Evolutionary conservation across 345 rosid species (phyloP).

Genomic region (Hevea brasiliensis): DNA sequence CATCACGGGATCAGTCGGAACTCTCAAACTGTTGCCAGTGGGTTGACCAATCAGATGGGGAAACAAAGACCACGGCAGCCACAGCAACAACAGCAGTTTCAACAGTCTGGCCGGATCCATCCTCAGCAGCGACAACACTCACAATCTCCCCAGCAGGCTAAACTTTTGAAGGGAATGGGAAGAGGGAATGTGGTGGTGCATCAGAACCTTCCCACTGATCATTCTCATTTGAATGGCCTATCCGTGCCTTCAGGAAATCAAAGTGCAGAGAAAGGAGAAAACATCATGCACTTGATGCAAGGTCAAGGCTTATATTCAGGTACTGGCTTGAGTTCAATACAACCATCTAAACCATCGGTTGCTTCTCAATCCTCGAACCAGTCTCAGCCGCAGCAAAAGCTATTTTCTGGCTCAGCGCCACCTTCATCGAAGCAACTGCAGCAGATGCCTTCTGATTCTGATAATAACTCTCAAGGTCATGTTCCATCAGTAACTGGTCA

Average conservation of each 20-base stretch:
- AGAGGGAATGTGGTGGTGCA: conserved; percentile 72
- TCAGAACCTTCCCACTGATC: conserved; percentile 65
- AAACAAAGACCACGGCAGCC: conserved; percentile 82
- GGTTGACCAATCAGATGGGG: conserved; percentile 68
- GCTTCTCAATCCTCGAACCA: conserved; percentile 55
- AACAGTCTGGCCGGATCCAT: conserved; percentile 80
- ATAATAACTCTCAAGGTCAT: conserved; percentile 59
- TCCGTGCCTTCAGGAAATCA: conserved; percentile 52
- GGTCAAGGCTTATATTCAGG: conserved; percentile 66
- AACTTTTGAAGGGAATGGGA: conserved; percentile 72
- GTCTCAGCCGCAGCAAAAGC: conserved; percentile 58
- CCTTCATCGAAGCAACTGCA: conserved; percentile 52
- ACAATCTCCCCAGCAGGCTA: conserved; percentile 68
- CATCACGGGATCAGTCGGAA: conserved; percentile 59
- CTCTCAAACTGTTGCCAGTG: conserved; percentile 55
- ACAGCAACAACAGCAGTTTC: conserved; percentile 68
- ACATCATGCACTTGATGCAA: conserved; percentile 55
- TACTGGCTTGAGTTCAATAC: conserved; percentile 49
- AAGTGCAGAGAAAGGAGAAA: conserved; percentile 71
- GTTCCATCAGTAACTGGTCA: conserved; percentile 48
- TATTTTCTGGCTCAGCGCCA: conserved; percentile 47
- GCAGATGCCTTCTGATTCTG: conserved; percentile 65
- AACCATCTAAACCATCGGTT: conserved; percentile 58
- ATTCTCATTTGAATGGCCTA: conserved; percentile 72
- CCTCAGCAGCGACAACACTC: conserved; percentile 77